Base-by-base conservation (phyloP, 768 basidiomycete species). In the Naganishia randhawae region DNA sequence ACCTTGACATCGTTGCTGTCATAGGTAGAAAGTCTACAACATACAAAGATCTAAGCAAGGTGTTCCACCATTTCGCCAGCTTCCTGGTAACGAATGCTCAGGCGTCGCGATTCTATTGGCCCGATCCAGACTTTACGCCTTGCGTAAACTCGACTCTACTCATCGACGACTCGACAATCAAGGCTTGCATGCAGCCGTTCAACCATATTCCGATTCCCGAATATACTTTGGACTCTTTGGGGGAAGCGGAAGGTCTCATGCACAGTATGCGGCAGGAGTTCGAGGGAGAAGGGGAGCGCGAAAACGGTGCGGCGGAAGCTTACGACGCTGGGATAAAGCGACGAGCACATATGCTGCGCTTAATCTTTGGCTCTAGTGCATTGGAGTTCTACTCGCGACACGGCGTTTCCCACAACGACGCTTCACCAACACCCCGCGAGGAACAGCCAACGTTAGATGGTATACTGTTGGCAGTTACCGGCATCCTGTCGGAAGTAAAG, bases 131-230 rank as follows among this genome's bases (percentile, higher is more conserved):
- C 41, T 70, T 70, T 37, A 25, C 22, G 25, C 65, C 65, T 17
- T n/a, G 50, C 2, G 11, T 66, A 14, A 42, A 63, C 22, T 75
- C 69, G 27, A 73, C 71, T 11, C 45, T 80, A 16, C 69, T 80
- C 1, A 53, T 80, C 6, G 78, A 80, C 61, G 78, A 80, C 63
- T 77, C 77, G 13, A 73, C 75, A 1, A 63, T 75, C 11, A 80
- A 80, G 67, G 74, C 73, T 3, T 67, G 77, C 9, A 64, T 69
- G 41, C 77, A 80, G 50, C 78, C 78, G 7, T 80, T 75, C 74
- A 76, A 75, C 50, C 76, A 80, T 69, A 63, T 80, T 29, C 71
- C 77, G 7, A 74, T 80, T 16, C 74, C 78, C 10, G 74, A 76
- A 61, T 80, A 72, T 54, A 74, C 73, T 13, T 22, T 67, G 17